phyloP scores from a whole-genome alignment of 768 basidiomycete species.

The Xerocomus brunneocitrinus region DNA sequence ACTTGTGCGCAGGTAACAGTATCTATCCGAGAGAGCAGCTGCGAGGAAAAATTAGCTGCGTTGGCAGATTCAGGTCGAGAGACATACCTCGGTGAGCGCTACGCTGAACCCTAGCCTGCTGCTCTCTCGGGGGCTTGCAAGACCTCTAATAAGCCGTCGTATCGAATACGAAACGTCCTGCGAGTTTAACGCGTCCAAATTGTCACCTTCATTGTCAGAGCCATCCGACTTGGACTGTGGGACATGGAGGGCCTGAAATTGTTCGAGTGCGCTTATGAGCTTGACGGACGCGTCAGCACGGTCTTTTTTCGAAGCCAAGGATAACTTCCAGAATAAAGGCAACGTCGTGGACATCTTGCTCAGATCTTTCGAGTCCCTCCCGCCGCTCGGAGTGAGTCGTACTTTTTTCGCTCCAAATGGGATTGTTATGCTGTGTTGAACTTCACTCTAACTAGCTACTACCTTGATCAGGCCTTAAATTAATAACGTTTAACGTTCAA shows the following conservation, averaged over 20 bases:
- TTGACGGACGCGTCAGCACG: conserved; percentile 83
- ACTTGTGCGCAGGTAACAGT: conserved; percentile 79
- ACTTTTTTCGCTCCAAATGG: conserved; percentile 29
- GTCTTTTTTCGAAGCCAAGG: conserved; percentile 73
- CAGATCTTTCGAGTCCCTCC: neutral
- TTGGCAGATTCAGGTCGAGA: neutral
- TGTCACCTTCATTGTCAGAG: conserved; percentile 43
- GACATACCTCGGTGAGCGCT: conserved; percentile 83
- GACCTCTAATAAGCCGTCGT: conserved; percentile 76
- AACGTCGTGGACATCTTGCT: conserved; percentile 75
- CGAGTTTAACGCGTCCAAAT: conserved; percentile 66
- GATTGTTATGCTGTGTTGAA: conserved; percentile 30
- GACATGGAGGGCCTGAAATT: conserved; percentile 70
- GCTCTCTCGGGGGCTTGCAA: conserved; percentile 90
- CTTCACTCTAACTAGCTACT: neutral
- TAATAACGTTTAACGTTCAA: too few species aligned
- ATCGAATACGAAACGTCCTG: conserved; percentile 93
- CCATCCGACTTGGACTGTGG: conserved; percentile 41
- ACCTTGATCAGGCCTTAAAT: too few species aligned
- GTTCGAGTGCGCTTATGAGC: conserved; percentile 74
- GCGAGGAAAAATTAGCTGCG: conserved; percentile 1
- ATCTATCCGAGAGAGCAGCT: conserved; percentile 77
- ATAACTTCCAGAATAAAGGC: conserved; percentile 91
- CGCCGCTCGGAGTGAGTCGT: conserved; percentile 27
- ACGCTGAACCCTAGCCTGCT: conserved; percentile 95